phyloP scores from a whole-genome alignment of 257 asterid species.

The Solanum tarapatanum region DNA sequence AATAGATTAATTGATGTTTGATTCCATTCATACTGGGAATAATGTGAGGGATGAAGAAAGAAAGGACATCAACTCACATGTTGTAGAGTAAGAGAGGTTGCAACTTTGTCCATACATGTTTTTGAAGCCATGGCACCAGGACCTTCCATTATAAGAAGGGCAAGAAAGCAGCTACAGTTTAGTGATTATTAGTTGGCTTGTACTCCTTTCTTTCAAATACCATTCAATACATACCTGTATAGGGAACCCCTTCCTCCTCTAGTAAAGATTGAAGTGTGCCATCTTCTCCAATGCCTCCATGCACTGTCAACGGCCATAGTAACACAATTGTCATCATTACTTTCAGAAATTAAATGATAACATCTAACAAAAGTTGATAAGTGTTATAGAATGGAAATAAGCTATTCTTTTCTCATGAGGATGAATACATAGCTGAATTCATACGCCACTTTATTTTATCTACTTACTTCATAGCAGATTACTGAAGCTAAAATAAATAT shows the following conservation, averaged over 20 bases:
- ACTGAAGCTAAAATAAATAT: neutral
- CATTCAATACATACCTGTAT: conserved; percentile 36
- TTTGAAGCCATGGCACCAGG: conserved; percentile 64
- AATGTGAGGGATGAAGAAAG: neutral
- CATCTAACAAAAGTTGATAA: neutral
- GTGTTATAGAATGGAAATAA: neutral
- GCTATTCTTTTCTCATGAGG: neutral
- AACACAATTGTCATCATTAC: neutral
- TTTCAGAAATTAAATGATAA: neutral
- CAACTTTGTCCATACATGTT: conserved; percentile 86
- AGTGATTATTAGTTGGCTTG: neutral
- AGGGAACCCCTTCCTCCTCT: conserved; percentile 58
- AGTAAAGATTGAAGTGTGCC: conserved; percentile 77
- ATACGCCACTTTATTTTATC: neutral
- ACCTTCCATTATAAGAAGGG: conserved; percentile 33
- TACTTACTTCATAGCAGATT: neutral
- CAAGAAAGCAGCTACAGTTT: conserved; percentile 11
- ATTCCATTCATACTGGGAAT: neutral
- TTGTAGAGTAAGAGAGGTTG: conserved; percentile 70
- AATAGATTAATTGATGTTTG: neutral
- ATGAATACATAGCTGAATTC: neutral
- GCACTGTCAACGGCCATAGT: conserved; percentile 40
- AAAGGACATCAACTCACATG: conserved; percentile 41
- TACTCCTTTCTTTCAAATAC: neutral
- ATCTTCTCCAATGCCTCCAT: conserved; percentile 92